Conservation (phyloP, 495 filamentous ascomycete species). For the Cudoniella acicularis region DNA sequence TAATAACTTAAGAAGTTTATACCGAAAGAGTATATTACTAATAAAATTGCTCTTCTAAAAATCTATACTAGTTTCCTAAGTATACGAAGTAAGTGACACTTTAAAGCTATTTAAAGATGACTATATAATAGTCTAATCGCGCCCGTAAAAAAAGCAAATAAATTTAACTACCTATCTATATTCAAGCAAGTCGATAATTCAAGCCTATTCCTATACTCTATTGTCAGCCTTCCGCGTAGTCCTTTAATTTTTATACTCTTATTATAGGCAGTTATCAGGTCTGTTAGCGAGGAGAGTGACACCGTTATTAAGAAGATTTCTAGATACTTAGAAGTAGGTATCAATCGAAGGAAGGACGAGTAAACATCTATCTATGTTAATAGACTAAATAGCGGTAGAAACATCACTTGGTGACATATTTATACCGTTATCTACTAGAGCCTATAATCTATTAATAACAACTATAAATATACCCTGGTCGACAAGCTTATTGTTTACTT, state of each 20-base stretch:
- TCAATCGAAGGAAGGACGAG: background rate
- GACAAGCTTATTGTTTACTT: background rate
- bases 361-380: background rate
- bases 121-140: background rate
- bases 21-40: background rate
- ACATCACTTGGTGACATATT: background rate
- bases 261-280: background rate
- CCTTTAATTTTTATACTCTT: background rate
- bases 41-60: background rate
- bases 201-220: background rate
- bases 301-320: background rate
- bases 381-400: background rate
- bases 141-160: background rate
- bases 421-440: background rate
- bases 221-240: background rate
- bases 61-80: background rate
- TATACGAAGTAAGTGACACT: background rate
- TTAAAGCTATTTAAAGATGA: constrained; percentile 1
- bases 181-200: background rate
- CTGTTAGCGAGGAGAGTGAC: background rate
- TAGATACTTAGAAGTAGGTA: background rate
- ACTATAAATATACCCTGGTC: background rate
- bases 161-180: background rate
- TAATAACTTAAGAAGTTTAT: background rate
- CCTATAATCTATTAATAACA: background rate